phyloP scores from a whole-genome alignment of 208 protist genomes.

The Leishmania martiniquensis region DNA sequence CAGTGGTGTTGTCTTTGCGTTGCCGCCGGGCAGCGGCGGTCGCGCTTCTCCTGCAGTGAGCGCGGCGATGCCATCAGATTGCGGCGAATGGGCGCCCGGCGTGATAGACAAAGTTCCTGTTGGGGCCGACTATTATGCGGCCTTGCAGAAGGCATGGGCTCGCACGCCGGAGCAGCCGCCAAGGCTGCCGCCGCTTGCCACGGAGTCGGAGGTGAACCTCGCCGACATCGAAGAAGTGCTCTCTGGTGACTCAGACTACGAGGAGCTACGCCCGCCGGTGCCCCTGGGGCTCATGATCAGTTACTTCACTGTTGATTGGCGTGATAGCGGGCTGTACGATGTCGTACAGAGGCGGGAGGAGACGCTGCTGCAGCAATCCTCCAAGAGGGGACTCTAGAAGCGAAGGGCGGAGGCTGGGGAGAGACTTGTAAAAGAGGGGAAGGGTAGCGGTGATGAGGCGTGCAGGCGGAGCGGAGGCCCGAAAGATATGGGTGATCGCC shows the following conservation, averaged over 20 bases:
- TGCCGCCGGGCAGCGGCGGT: background rate
- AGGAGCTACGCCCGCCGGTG: constrained; percentile 56
- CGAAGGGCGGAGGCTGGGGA: background rate
- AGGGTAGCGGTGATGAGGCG: background rate
- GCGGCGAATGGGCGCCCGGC: background rate
- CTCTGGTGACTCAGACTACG: constrained; percentile 25
- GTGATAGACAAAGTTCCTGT: constrained; percentile 16
- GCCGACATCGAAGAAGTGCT: constrained; percentile 30
- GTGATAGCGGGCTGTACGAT: constrained; percentile 66
- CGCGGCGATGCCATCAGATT: background rate
- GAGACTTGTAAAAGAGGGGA: background rate
- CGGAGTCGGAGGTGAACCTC: constrained; percentile 28
- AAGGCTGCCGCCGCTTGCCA: constrained; percentile 28
- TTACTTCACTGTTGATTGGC: constrained; percentile 68
- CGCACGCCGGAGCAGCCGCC: constrained; percentile 22
- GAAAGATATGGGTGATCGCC: no score
- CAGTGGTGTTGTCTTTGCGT: constrained; percentile 27
- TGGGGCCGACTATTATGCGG: constrained; percentile 30
- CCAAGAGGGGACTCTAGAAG: background rate
- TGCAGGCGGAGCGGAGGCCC: background rate
- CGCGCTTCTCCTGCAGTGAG: background rate
- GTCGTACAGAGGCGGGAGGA: constrained; percentile 32
- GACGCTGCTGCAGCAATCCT: constrained; percentile 7
- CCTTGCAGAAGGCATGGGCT: constrained; percentile 34
- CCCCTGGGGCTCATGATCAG: constrained; percentile 69